phyloP scores from a whole-genome alignment of 768 basidiomycete genomes.

The Coprinopsis marcescibilis region DNA sequence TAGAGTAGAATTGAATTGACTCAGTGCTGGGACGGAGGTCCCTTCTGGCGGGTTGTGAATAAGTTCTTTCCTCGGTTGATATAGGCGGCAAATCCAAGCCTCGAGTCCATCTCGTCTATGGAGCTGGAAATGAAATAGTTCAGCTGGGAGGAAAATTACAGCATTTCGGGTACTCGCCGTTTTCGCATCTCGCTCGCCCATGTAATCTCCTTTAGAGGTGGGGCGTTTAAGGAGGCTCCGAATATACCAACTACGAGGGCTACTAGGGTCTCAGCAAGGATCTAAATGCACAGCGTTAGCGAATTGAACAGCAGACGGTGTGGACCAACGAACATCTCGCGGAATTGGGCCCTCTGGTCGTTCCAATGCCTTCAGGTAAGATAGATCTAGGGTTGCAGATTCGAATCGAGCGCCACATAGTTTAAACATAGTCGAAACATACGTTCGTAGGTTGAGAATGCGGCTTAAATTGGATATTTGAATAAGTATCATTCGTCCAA shows the following conservation, averaged over 20 bases:
- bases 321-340: slow-evolving; percentile 40
- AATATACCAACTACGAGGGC: slow-evolving; percentile 63
- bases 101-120: slow-evolving; percentile 73
- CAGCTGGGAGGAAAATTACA: background rate
- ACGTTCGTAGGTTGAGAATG: slow-evolving; percentile 81
- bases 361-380: slow-evolving; percentile 71
- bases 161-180: slow-evolving; percentile 41
- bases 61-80: slow-evolving; percentile 51
- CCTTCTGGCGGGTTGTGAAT: slow-evolving; percentile 21
- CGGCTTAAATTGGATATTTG: slow-evolving; percentile 38
- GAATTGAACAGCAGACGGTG: background rate
- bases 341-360: slow-evolving; percentile 64
- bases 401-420: slow-evolving; percentile 4
- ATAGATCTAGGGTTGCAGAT: slow-evolving; percentile 48
- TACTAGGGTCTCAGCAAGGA: slow-evolving; percentile 58
- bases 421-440: slow-evolving; percentile 22
- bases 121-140: slow-evolving; percentile 34
- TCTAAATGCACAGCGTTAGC: slow-evolving; percentile 33
- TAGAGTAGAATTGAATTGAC: slow-evolving; percentile 3
- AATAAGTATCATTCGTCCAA: slow-evolving; percentile 3
- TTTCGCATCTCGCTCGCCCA: slow-evolving; percentile 89
- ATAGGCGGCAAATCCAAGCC: slow-evolving; percentile 56
- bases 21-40: slow-evolving; percentile 1
- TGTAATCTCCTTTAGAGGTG: slow-evolving; percentile 71
- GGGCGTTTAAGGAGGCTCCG: slow-evolving; percentile 66